A percentile compares a stretch with the other conserved stretches of the same genome.
phyloP scores from a whole-genome alignment of 2,329 filamentous ascomycete species.

The Aureobasidium lini region DNA sequence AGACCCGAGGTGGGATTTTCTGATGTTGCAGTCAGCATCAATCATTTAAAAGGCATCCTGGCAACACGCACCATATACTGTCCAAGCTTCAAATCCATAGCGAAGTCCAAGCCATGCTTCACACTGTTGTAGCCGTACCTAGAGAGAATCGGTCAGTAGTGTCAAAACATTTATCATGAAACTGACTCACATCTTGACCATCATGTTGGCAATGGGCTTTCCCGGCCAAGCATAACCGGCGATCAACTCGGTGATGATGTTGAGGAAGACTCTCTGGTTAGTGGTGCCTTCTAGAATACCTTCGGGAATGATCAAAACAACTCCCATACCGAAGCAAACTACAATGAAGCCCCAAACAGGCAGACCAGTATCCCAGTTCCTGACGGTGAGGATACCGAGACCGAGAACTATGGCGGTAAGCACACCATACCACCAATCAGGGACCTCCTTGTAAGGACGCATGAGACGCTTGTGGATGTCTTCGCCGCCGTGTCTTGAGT shows the following conservation, averaged over 20 bases:
- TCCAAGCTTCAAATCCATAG: constrained; percentile 34
- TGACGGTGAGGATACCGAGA: not conserved
- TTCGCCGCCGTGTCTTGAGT: not conserved
- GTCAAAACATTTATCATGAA: not conserved
- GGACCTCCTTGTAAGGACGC: not conserved
- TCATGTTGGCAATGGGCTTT: constrained; percentile 20
- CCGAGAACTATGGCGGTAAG: not conserved
- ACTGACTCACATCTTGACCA: constrained; percentile 16
- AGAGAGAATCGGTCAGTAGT: not conserved
- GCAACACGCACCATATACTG: not conserved
- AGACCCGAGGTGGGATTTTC: not conserved
- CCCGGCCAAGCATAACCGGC: constrained; percentile 37
- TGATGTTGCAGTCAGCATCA: not conserved
- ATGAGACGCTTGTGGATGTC: not conserved
- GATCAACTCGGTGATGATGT: constrained; percentile 18
- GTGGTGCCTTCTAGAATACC: constrained; percentile 89
- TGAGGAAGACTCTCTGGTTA: not conserved
- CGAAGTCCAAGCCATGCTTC: constrained; percentile 32
- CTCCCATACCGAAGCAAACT: constrained; percentile 60
- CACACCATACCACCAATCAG: not conserved
- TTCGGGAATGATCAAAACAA: constrained; percentile 47
- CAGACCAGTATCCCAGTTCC: not conserved
- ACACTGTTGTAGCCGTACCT: not conserved
- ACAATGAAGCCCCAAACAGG: constrained; percentile 62
- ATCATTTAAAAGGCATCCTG: not conserved